phyloP scores from a whole-genome alignment of 805 yeast species.

The Yamadazyma takamatsuzukensis region DNA sequence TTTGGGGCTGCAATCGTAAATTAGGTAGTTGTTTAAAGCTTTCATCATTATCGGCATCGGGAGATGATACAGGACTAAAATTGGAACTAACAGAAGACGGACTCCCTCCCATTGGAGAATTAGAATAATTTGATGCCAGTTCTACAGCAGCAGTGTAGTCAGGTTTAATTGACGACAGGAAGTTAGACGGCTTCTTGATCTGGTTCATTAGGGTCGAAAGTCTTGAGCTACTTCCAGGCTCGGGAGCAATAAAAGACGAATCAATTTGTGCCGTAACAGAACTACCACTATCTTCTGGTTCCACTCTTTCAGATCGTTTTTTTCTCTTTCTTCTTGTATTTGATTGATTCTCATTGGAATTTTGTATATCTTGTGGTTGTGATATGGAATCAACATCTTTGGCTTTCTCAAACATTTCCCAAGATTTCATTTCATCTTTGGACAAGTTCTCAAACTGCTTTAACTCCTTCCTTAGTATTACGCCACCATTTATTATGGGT shows the following conservation, averaged over 20 bases:
- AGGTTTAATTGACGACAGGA: not conserved
- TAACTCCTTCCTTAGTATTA: conserved; percentile 30
- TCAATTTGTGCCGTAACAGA: too few species aligned
- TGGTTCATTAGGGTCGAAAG: conserved; percentile 11
- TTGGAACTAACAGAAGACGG: conserved; percentile 7
- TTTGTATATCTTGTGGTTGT: not conserved
- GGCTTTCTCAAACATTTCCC: conserved; percentile 35
- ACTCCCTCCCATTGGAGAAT: conserved; percentile 10
- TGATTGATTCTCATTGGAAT: not conserved
- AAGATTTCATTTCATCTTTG: conserved; percentile 32
- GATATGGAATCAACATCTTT: conserved; percentile 6
- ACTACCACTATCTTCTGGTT: not conserved
- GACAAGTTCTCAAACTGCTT: conserved; percentile 25
- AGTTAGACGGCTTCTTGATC: conserved; percentile 4
- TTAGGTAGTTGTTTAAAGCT: not conserved
- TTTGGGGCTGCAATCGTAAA: not conserved
- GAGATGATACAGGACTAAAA: conserved; percentile 8
- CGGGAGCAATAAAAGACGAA: too few species aligned
- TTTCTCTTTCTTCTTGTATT: conserved; percentile 10
- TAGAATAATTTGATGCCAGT: not conserved
- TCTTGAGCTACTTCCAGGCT: conserved; percentile 3
- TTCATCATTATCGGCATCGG: conserved; percentile 2
- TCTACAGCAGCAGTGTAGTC: not conserved
- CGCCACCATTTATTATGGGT: conserved; percentile 37
- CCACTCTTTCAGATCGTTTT: not conserved